phyloP scores from a whole-genome alignment of 495 filamentous ascomycete genomes.

The Neurospora cerealis region DNA sequence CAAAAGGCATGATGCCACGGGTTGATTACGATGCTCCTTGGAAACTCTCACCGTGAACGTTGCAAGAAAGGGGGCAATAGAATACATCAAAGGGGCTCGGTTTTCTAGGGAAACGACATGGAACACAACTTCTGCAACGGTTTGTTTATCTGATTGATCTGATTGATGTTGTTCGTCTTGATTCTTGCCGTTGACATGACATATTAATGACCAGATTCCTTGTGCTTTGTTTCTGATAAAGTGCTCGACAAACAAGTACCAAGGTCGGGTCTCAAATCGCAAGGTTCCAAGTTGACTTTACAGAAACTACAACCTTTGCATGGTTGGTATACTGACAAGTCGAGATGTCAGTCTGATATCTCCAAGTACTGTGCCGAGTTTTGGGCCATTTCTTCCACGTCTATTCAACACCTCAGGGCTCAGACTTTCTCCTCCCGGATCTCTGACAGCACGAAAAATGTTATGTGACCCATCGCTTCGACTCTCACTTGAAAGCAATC shows the following conservation, averaged over 20 bases:
- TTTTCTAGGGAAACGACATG: not conserved
- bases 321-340: too few relatives aligned
- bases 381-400: too few relatives aligned
- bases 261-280: not conserved
- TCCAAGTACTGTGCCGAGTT: too few relatives aligned
- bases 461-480: too few relatives aligned
- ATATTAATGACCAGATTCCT: not conserved
- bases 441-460: too few relatives aligned
- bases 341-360: too few relatives aligned
- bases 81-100: not conserved
- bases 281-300: not conserved
- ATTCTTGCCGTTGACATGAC: not conserved
- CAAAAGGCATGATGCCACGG: not conserved
- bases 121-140: not conserved
- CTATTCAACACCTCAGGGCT: too few relatives aligned
- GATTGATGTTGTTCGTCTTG: not conserved
- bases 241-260: not conserved
- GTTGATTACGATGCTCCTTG: too few relatives aligned
- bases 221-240: not conserved
- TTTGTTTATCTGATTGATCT: not conserved
- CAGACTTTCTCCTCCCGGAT: too few relatives aligned
- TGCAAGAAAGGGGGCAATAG: not conserved
- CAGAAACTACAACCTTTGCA: too few relatives aligned
- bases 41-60: too few relatives aligned
- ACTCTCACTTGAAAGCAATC: too few relatives aligned